phyloP scores from a whole-genome alignment of 164 flowering plant species.

The Chimonanthus salicifolius region DNA sequence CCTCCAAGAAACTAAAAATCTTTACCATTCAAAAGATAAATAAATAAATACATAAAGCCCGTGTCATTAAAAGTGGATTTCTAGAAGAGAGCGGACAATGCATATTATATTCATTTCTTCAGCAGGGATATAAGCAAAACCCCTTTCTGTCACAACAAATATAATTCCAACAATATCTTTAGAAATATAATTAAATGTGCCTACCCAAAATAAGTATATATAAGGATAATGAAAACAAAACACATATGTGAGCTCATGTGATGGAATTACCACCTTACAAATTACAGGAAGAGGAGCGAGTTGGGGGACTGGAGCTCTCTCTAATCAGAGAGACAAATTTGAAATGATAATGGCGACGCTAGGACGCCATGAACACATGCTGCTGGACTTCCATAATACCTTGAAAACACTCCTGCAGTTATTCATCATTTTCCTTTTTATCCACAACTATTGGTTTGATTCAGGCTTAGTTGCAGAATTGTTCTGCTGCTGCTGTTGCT shows the following conservation, averaged over 20 bases:
- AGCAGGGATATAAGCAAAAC: background rate
- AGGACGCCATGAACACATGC: background rate
- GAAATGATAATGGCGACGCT: background rate
- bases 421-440: background rate
- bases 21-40: background rate
- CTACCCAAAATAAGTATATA: background rate
- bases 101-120: background rate
- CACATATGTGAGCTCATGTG: background rate
- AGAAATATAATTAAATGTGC: conserved; percentile 5
- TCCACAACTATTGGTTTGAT: conserved; percentile 8
- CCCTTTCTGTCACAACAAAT: background rate
- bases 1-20: background rate
- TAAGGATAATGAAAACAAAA: background rate
- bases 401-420: background rate
- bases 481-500: conserved; percentile 20
- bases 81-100: background rate
- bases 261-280: conserved; percentile 1
- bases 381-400: background rate
- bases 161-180: background rate
- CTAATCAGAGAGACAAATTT: background rate
- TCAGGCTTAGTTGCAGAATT: conserved; percentile 13
- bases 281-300: background rate
- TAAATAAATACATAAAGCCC: too few relatives aligned
- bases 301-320: background rate
- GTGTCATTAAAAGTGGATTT: background rate